Percentiles rank a stretch among this genome's conserved stretches.
Evolutionary conservation across 164 flowering plant species (phyloP).

Genomic region (Chimonanthus praecox): DNA sequence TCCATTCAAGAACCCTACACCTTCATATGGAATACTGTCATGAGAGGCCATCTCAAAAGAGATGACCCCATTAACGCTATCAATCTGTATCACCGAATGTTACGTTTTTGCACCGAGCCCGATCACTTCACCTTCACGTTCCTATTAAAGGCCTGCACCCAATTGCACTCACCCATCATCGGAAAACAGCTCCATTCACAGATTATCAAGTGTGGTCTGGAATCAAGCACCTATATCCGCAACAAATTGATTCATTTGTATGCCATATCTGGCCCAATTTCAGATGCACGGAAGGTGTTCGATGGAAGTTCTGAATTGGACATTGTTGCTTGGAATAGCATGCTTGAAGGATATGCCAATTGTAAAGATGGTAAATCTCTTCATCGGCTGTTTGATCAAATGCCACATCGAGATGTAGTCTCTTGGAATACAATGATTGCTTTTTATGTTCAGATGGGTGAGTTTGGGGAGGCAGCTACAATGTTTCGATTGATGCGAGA

Average conservation of each 20-base stretch:
- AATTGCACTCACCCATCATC: not conserved
- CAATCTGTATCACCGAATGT: slow-evolving; percentile 8
- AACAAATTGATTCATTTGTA: slow-evolving; percentile 14
- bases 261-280: slow-evolving; percentile 1
- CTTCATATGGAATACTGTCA: slow-evolving; percentile 12
- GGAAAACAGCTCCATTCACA: slow-evolving; percentile 14
- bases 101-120: not conserved
- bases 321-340: slow-evolving; percentile 12
- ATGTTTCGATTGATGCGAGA: slow-evolving; percentile 13
- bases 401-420: slow-evolving; percentile 11
- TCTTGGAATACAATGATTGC: slow-evolving; percentile 17
- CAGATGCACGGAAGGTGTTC: slow-evolving; percentile 15
- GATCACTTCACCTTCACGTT: slow-evolving; percentile 18
- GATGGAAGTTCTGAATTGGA: slow-evolving; percentile 12
- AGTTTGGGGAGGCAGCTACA: slow-evolving; percentile 5
- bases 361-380: slow-evolving; percentile 1
- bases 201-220: slow-evolving; percentile 9
- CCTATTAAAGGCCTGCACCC: slow-evolving; percentile 15
- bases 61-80: slow-evolving; percentile 7
- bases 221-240: slow-evolving; percentile 2
- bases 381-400: slow-evolving; percentile 10
- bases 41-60: slow-evolving; percentile 12
- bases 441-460: slow-evolving; percentile 5
- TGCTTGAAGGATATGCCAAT: slow-evolving; percentile 11
- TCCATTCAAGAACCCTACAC: slow-evolving; percentile 4